phyloP scores from a whole-genome alignment of 495 filamentous ascomycete genomes.

The Aspergillus ellipticus region DNA sequence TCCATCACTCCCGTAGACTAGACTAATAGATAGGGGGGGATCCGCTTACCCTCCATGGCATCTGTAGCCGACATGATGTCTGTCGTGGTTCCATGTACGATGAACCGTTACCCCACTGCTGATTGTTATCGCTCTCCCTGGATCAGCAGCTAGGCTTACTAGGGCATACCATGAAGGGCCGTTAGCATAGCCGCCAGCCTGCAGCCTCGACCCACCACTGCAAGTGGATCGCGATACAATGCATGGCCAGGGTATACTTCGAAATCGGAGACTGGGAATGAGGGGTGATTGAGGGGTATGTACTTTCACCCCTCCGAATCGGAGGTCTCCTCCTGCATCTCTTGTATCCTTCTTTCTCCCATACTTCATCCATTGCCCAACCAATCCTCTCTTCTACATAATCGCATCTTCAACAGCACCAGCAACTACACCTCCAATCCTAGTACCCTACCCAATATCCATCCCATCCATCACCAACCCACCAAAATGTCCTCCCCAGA shows the following conservation, averaged over 20 bases:
- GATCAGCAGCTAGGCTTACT: neutral
- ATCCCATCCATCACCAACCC: too few relatives aligned
- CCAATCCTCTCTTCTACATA: constrained; percentile 2
- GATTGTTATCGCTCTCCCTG: too few relatives aligned
- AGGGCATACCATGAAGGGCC: neutral
- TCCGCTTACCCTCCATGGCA: neutral
- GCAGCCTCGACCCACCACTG: neutral
- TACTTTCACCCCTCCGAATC: too few relatives aligned
- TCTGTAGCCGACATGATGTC: neutral
- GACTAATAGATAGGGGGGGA: too few relatives aligned
- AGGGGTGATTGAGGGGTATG: too few relatives aligned
- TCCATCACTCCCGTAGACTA: too few relatives aligned
- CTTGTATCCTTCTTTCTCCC: too few relatives aligned
- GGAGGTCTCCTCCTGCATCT: too few relatives aligned
- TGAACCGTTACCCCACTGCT: neutral
- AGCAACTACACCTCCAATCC: too few relatives aligned
- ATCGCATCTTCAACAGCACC: too few relatives aligned
- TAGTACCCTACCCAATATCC: too few relatives aligned
- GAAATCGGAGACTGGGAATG: constrained; percentile 3
- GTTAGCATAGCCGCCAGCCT: neutral
- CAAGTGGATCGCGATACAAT: neutral
- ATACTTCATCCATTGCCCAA: too few relatives aligned
- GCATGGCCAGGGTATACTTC: neutral
- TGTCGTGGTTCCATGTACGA: neutral
- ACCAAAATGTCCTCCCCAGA: constrained; percentile 1